A percentile compares a stretch with the other conserved stretches of the same genome.
phyloP scores from a whole-genome alignment of 2,329 filamentous ascomycete genomes.

The Aspergillus alliaceus region DNA sequence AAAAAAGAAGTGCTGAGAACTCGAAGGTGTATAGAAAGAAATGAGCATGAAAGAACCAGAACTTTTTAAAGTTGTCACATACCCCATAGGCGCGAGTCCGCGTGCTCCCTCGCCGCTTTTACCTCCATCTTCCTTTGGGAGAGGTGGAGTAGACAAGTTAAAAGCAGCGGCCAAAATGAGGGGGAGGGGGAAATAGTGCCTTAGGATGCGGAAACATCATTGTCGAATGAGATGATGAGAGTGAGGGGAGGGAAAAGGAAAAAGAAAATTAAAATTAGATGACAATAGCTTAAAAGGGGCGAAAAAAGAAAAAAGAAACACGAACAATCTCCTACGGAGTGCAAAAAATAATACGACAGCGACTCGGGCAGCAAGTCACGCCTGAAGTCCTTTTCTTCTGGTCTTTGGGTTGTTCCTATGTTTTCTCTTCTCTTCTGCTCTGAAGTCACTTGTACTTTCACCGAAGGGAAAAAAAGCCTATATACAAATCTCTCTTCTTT shows the following conservation, averaged over 20 bases:
- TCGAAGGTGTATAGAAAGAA: background rate
- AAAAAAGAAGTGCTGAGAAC: background rate
- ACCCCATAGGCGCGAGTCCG: background rate
- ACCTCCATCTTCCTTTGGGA: background rate
- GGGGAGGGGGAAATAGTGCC: conserved; percentile 18
- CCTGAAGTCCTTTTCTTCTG: background rate
- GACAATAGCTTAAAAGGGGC: conserved; percentile 5
- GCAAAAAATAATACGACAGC: background rate
- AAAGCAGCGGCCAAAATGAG: conserved; percentile 22
- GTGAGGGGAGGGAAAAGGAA: too few relatives aligned
- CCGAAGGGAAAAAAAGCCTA: too few relatives aligned
- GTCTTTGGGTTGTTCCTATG: conserved; percentile 1
- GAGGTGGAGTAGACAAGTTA: background rate
- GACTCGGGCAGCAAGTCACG: conserved; percentile 7
- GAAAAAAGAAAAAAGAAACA: conserved; percentile 1
- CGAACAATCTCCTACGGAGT: background rate
- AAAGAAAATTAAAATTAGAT: background rate
- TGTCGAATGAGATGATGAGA: conserved; percentile 1
- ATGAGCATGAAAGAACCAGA: background rate
- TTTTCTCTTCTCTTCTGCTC: conserved; percentile 6
- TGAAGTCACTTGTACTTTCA: conserved; percentile 4
- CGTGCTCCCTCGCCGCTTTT: conserved; percentile 11
- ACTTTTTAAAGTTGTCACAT: background rate
- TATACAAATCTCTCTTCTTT: too few relatives aligned
- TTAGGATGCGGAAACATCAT: conserved; percentile 8